These are phyloP conservation scores for Podosphaera xanthii DNA, from an alignment of 2,329 filamentous ascomycete genomes.

Conservation along the genomic window DNA sequence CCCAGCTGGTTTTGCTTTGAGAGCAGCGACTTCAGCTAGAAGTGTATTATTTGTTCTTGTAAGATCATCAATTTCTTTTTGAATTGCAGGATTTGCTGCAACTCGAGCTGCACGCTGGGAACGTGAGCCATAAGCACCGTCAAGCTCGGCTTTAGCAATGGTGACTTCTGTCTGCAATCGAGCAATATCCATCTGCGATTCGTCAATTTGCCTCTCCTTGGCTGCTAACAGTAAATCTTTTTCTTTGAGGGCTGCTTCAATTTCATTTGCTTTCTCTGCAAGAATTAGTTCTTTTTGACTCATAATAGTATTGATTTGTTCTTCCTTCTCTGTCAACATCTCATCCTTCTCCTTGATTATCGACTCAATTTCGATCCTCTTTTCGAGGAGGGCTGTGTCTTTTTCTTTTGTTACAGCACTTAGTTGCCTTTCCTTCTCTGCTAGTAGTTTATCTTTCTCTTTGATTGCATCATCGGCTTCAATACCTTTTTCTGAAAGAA, in stretches of 20 bases:
- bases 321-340: constrained; percentile 7
- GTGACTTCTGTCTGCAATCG: constrained; percentile 57
- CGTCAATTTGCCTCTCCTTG: constrained; percentile 26
- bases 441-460: too few relatives aligned
- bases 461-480: too few relatives aligned
- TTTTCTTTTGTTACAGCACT: too few relatives aligned
- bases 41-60: constrained; percentile 21
- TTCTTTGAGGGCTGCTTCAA: constrained; percentile 4
- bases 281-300: background rate
- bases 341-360: constrained; percentile 9
- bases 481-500: too few relatives aligned
- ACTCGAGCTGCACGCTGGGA: constrained; percentile 45
- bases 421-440: too few relatives aligned
- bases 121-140: constrained; percentile 73
- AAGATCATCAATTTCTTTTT: constrained; percentile 34
- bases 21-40: constrained; percentile 11
- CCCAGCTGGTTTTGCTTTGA: constrained; percentile 5
- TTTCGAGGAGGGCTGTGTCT: too few relatives aligned
- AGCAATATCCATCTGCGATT: constrained; percentile 39
- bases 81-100: constrained; percentile 31
- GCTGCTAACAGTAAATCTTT: constrained; percentile 5
- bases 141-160: constrained; percentile 76
- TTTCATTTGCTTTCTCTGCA: constrained; percentile 5
- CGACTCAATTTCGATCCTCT: constrained; percentile 3
- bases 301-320: constrained; percentile 1